These are phyloP conservation scores for Aspergillus taichungensis DNA, from an alignment of 495 filamentous ascomycete species.

Conservation along the genomic window DNA sequence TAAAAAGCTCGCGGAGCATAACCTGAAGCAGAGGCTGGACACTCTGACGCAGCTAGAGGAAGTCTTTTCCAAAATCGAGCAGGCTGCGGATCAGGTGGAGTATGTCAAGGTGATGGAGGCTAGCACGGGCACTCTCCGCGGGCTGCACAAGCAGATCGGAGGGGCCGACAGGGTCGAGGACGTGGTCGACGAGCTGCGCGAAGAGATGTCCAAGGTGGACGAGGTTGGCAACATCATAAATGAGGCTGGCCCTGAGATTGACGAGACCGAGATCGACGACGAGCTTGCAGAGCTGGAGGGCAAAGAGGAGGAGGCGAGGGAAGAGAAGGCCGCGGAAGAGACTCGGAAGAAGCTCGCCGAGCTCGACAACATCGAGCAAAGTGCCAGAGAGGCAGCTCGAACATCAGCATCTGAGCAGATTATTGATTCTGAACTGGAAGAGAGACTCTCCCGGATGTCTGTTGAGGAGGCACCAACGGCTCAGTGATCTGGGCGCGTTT, in stretches of 20 bases:
- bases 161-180: conserved; percentile 67
- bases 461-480: conserved; percentile 27
- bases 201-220: conserved; percentile 75
- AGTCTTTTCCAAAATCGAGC: conserved; percentile 69
- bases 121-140: conserved; percentile 58
- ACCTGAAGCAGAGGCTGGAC: conserved; percentile 56
- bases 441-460: conserved; percentile 36
- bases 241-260: conserved; percentile 51
- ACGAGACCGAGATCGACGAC: conserved; percentile 81
- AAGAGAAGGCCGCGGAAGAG: conserved; percentile 40
- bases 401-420: conserved; percentile 16
- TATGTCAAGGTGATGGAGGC: conserved; percentile 74
- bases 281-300: conserved; percentile 72
- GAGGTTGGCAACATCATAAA: conserved; percentile 72
- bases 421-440: conserved; percentile 26
- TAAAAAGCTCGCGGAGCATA: conserved; percentile 70
- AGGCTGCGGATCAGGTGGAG: conserved; percentile 74
- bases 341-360: conserved; percentile 38
- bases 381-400: conserved; percentile 23
- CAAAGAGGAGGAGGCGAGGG: conserved; percentile 49
- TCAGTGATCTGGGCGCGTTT: not conserved
- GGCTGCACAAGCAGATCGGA: conserved; percentile 68
- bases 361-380: conserved; percentile 32
- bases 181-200: conserved; percentile 61
- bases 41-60: conserved; percentile 75